Base-by-base conservation (phyloP, 1,139 yeast genomes). In the Pichia sp. region DNA sequence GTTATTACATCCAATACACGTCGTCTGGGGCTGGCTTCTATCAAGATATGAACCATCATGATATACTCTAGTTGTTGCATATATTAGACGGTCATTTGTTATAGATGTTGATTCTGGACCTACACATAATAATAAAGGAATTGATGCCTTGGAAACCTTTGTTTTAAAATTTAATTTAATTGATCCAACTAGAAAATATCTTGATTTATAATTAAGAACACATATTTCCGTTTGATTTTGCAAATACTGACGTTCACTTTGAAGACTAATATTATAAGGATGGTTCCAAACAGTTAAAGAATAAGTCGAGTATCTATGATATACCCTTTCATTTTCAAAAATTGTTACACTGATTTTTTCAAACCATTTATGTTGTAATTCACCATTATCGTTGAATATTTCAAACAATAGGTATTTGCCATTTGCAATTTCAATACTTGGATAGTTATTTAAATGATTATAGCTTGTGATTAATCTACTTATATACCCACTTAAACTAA, bases 381-480 rank as follows among this genome's bases (percentile, higher is more conserved):
- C 32, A 1, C 45, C 45, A 16, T 8, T 23, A 16, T 23, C 38
- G 20, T 43, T 43, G 13, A 26, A 43, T 13, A 43, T 37, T n/a
- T 27, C 39, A 25, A 43, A 43, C 6, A 7, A 15, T 18, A 43
- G 16, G 16, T 25, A 27, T 9, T 29, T 30, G 2, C 15, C 23
- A 32, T 43, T 37, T 12, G 40, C 20, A 22, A 43, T 12, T 29
- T 43, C 45, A 15, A 43, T 43, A 4, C 38, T 42, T 7, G 45
- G 45, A 38, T 29, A 43, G 15, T 38, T 43, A 20, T 41, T 15
- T 6, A n/a, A 24, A 6, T 20, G 5, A 23, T 42, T 4, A 4
- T 27, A 22, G 15, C 35, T 29, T 18, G 16, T 11, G 7, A 27
- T 16, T 16, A 35, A 18, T 4, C 20, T 26, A 23, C 36, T 25